A percentile compares a stretch with the other conserved stretches of the same genome.
Conservation (phyloP, 176 grass and related monocot species). For the Triticum timopheevii region DNA sequence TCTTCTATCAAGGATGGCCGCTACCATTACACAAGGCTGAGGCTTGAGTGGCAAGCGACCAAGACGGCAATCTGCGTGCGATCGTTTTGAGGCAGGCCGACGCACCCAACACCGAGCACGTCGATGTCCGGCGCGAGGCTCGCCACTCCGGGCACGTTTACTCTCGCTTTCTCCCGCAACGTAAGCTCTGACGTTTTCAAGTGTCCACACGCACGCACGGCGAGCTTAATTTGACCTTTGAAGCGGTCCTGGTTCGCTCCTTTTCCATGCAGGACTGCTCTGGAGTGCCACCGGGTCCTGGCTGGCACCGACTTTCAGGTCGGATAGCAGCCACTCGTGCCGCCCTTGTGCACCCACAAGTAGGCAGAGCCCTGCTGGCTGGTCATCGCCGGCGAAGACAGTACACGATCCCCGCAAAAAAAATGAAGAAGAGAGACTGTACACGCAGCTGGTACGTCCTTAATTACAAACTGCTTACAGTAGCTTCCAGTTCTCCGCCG, state of each 20-base stretch:
- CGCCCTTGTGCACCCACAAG: too few species aligned
- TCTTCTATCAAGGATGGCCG: too few species aligned
- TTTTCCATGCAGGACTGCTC: background rate
- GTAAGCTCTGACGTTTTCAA: constrained; percentile 14
- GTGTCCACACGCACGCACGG: background rate
- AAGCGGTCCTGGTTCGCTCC: background rate
- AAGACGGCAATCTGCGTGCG: background rate
- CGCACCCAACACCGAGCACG: background rate
- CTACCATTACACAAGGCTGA: too few species aligned
- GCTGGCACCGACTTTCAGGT: background rate
- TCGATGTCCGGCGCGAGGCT: background rate
- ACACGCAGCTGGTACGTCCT: background rate
- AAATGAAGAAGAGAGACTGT: too few species aligned
- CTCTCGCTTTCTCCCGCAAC: background rate
- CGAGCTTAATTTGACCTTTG: background rate
- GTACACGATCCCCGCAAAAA: background rate
- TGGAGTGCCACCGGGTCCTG: too few species aligned
- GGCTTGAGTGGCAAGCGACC: background rate
- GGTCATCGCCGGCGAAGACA: background rate
- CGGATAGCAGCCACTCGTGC: too few species aligned
- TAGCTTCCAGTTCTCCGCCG: background rate
- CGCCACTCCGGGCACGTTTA: background rate
- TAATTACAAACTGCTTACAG: too few species aligned
- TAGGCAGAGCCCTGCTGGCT: background rate
- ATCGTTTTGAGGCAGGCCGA: background rate